Evolutionary conservation across 2,329 filamentous ascomycete genomes (phyloP).

Genomic region (Scedosporium boydii): DNA sequence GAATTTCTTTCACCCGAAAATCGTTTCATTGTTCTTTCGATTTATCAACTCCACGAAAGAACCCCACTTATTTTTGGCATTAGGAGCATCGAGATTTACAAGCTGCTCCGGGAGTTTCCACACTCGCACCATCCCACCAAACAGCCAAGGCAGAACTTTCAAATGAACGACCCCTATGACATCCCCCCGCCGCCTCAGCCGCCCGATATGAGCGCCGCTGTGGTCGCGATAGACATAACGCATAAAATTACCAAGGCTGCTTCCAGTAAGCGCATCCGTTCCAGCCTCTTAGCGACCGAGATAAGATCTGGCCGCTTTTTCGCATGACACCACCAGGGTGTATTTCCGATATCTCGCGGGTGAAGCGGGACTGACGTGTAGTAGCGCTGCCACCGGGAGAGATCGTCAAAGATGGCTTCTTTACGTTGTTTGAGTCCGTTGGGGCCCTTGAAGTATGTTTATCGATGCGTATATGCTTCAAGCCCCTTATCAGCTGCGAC

Average conservation of each 20-base stretch:
- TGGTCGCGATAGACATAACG: slow-evolving; percentile 51
- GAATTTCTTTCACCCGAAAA: not conserved
- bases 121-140: not conserved
- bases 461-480: not conserved
- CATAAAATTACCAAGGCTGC: slow-evolving; percentile 43
- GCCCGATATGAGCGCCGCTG: slow-evolving; percentile 27
- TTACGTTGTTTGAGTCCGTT: slow-evolving; percentile 91
- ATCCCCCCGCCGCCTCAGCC: slow-evolving; percentile 17
- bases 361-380: slow-evolving; percentile 15
- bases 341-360: not conserved
- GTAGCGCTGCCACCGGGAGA: slow-evolving; percentile 69
- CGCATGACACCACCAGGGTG: not conserved
- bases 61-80: not conserved
- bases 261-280: slow-evolving; percentile 30
- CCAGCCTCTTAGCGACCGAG: slow-evolving; percentile 6
- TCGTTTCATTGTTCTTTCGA: not conserved
- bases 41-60: not conserved
- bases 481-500: too few relatives aligned
- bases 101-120: not conserved
- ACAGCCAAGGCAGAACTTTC: slow-evolving; percentile 29
- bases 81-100: not conserved
- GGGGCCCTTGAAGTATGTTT: slow-evolving; percentile 62
- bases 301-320: not conserved
- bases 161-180: slow-evolving; percentile 22
- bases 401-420: slow-evolving; percentile 86